Evolutionary conservation across 2,329 filamentous ascomycete genomes (phyloP), one percentile per base, ranked within the genome.

Genomic region (Xylaria multiplex): DNA sequence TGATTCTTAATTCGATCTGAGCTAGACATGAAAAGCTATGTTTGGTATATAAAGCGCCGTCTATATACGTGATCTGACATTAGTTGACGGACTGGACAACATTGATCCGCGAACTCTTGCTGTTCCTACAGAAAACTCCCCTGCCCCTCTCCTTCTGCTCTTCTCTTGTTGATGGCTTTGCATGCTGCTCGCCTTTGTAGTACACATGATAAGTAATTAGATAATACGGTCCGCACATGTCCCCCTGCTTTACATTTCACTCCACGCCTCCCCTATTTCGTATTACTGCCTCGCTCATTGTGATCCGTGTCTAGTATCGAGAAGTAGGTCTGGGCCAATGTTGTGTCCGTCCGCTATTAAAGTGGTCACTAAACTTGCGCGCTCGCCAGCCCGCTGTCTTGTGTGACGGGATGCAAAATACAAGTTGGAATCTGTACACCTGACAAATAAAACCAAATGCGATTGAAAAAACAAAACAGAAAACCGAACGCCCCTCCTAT

Each of bases 401-500:
- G 32, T n/a, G 32, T n/a, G 22, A 9, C 35, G 30, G 46, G 48
- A 67, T 59, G 64, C 57, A 61, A 43, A 64, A 59, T 53, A 62
- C 49, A 62, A 56, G 27, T 50, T 40, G 30, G 30, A 54, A 62
- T 53, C 45, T n/a, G 22, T 54, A 66, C 60, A 62, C 35, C 42
- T 48, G 66, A 64, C 59, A 59, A 60, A 24, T 40, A 57, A 16
- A 58, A 48, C 56, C 40, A 63, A 57, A 46, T 50, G 32, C 22
- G 22, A 57, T 19, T 19, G 43, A 35, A 40, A 27, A 6, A 53
- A 57, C 22, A 37, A 14, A 40, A 55, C 35, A 24, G 46, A 30
- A 60, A 53, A 61, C 71, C 66, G 50, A 68, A 74, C 69, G 71
- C 71, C 71, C 66, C 64, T 65, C 63, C 46, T 71, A 67, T 68